These are phyloP conservation scores for Comarum palustre DNA, from an alignment of 306 rosid species.

Conservation along the genomic window DNA sequence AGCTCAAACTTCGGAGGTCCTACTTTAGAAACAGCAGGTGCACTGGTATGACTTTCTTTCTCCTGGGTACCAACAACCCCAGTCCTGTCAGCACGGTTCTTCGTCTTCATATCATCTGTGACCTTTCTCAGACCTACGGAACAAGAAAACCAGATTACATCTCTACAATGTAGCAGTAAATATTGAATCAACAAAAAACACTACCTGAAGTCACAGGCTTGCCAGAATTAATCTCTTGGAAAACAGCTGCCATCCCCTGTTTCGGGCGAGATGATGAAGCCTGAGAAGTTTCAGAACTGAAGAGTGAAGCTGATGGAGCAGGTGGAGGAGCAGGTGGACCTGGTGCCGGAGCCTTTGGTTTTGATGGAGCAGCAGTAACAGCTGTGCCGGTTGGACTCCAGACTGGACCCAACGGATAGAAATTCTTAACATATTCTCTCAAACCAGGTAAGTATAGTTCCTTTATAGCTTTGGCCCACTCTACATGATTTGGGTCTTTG, in stretches of 20 bases:
- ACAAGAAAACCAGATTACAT: constrained; percentile 20
- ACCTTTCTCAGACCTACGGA: constrained; percentile 82
- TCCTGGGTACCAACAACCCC: constrained; percentile 58
- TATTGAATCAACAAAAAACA: constrained; percentile 10
- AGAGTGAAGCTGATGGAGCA: constrained; percentile 79
- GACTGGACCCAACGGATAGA: constrained; percentile 83
- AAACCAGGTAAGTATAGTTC: constrained; percentile 90
- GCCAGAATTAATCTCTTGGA: constrained; percentile 65
- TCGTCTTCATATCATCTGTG: constrained; percentile 84
- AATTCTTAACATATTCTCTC: constrained; percentile 82
- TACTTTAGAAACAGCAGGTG: constrained; percentile 54
- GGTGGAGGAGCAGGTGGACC: constrained; percentile 77
- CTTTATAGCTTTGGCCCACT: constrained; percentile 96
- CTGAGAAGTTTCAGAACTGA: constrained; percentile 67
- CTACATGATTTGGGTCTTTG: constrained; percentile 90
- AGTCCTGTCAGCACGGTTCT: constrained; percentile 79
- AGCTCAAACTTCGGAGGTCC: constrained; percentile 94
- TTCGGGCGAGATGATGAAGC: constrained; percentile 83
- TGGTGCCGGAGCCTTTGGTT: constrained; percentile 60
- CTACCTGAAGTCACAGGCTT: constrained; percentile 73
- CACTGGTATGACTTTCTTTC: constrained; percentile 49
- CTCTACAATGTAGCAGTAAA: constrained; percentile 12
- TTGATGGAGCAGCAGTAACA: constrained; percentile 46
- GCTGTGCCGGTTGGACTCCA: constrained; percentile 79
- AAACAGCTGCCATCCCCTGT: constrained; percentile 94